phyloP scores from a whole-genome alignment of 169 alveolate genomes.

The Eimeria necatrix region DNA sequence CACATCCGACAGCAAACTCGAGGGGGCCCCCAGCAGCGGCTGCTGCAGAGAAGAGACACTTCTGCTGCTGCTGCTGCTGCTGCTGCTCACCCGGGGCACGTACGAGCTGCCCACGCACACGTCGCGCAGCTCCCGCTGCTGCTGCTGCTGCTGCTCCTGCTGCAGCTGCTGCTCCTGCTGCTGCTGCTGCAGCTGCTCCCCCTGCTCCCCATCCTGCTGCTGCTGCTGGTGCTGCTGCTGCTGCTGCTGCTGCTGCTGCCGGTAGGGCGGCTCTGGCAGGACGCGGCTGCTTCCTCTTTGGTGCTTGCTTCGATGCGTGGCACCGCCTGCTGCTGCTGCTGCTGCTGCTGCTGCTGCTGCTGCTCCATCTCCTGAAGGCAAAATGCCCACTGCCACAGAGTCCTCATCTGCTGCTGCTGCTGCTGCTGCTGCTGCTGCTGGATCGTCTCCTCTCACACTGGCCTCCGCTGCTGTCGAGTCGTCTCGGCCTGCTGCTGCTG shows the following conservation, averaged over 20 bases:
- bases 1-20: no score
- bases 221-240: no score
- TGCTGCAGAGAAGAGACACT: neutral
- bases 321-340: slow-evolving; percentile 3
- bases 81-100: neutral
- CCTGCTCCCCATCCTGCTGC: no score
- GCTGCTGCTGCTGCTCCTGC: slow-evolving; percentile 29
- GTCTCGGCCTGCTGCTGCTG: slow-evolving; percentile 28
- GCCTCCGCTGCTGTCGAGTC: slow-evolving; percentile 35
- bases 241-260: slow-evolving; percentile 22
- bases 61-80: slow-evolving; percentile 1
- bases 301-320: no score
- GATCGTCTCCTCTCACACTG: no score
- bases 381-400: neutral
- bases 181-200: no score
- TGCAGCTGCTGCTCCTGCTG: neutral
- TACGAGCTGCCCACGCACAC: no score
- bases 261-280: no score
- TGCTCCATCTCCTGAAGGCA: neutral
- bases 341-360: neutral
- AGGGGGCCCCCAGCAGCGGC: neutral
- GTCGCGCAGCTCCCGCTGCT: slow-evolving; percentile 22
- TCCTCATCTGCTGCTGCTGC: neutral
- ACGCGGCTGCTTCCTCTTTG: no score
- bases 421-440: neutral